Evolutionary conservation across 2,329 filamentous ascomycete species (phyloP).

Genomic region (Ophioceras dolichostomum): DNA sequence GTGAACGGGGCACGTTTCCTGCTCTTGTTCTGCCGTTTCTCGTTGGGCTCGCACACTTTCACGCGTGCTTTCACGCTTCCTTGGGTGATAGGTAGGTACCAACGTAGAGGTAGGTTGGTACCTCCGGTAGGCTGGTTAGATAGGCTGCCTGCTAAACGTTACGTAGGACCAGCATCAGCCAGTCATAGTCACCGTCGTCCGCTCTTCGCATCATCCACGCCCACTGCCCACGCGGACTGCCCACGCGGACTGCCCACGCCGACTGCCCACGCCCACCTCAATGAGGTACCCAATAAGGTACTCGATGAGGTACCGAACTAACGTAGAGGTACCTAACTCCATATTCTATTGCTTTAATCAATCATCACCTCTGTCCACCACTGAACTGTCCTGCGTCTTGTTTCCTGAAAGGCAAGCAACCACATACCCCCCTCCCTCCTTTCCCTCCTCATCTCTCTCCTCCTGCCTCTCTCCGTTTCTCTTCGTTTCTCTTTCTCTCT

Average conservation of each 20-base stretch:
- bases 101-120: background rate
- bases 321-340: no score
- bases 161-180: no score
- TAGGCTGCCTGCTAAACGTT: no score
- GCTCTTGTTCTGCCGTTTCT: background rate
- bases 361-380: background rate
- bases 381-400: background rate
- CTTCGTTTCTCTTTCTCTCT: background rate
- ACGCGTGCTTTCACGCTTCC: no score
- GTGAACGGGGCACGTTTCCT: background rate
- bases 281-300: no score
- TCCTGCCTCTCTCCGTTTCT: background rate
- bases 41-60: no score
- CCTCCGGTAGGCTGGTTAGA: no score
- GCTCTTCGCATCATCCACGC: background rate
- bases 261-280: no score
- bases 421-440: background rate
- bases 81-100: background rate
- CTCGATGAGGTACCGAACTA: no score
- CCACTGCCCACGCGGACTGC: background rate
- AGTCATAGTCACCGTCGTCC: no score
- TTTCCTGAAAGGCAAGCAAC: constrained; percentile 1
- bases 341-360: no score
- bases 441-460: constrained; percentile 2
- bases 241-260: background rate